Conservation (phyloP, 352 stramenopile species). For the Thalassiosira delicatula region DNA sequence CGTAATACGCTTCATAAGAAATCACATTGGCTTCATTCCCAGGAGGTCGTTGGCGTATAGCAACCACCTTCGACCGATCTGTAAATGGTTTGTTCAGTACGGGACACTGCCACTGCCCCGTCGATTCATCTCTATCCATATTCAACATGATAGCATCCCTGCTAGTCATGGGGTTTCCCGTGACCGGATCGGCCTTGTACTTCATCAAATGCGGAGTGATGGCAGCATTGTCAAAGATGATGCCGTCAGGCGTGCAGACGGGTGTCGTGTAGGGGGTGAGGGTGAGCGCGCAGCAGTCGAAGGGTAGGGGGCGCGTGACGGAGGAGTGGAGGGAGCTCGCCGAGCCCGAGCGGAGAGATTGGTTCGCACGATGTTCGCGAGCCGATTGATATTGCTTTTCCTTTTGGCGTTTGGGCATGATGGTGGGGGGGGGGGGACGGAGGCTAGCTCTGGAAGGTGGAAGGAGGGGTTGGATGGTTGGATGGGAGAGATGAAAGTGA, state of each 20-base stretch:
- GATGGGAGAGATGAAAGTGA: no score
- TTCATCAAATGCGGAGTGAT: conserved; percentile 96
- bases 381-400: conserved; percentile 84
- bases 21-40: conserved; percentile 92
- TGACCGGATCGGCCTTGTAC: conserved; percentile 93
- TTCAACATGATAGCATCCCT: conserved; percentile 93
- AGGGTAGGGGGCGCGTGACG: conserved; percentile 87
- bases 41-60: conserved; percentile 70
- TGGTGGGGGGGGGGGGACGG: no score
- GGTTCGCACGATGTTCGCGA: conserved; percentile 70
- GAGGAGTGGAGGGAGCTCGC: conserved; percentile 21
- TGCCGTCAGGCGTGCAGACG: conserved; percentile 90
- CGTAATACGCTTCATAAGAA: conserved; percentile 94
- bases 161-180: conserved; percentile 87
- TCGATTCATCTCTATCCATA: conserved; percentile 86
- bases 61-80: conserved; percentile 87
- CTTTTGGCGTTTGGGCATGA: conserved; percentile 83
- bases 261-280: conserved; percentile 90
- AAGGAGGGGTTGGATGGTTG: no score
- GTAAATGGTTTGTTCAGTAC: conserved; percentile 96
- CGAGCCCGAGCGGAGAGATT: conserved; percentile 63
- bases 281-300: conserved; percentile 97
- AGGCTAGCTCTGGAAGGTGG: no score
- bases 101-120: conserved; percentile 88
- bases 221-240: conserved; percentile 96